Evolutionary conservation across 495 filamentous ascomycete genomes (phyloP).

Genomic region (Aspergillus leporis): DNA sequence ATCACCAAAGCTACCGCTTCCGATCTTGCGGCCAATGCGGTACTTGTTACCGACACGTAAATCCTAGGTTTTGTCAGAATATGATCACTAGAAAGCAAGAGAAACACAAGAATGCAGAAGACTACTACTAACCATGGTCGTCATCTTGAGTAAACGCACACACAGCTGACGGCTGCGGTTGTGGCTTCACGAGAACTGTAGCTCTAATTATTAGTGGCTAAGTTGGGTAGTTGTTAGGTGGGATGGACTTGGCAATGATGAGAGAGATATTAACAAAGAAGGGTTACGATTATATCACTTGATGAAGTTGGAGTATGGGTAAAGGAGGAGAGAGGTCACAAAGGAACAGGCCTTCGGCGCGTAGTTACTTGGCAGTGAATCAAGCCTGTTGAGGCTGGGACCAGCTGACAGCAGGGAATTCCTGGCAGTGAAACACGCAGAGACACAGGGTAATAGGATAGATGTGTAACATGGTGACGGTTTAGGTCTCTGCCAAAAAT

Average conservation of each 20-base stretch:
- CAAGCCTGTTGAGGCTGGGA: constrained; percentile 11
- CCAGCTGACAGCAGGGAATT: constrained; percentile 5
- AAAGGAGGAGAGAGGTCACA: constrained; percentile 2
- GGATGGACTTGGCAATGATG: constrained; percentile 5
- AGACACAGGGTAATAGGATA: neutral
- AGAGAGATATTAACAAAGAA: constrained; percentile 15
- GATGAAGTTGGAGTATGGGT: constrained; percentile 1
- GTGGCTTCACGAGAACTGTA: constrained; percentile 14
- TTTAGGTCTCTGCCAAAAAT: constrained; percentile 6
- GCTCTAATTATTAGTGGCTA: constrained; percentile 4
- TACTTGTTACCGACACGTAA: constrained; percentile 99
- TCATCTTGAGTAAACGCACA: constrained; percentile 41
- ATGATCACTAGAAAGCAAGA: neutral
- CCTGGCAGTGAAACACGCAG: constrained; percentile 5
- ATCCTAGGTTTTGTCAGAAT: constrained; percentile 62
- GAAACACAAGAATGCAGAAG: constrained; percentile 1
- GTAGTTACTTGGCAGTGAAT: constrained; percentile 19
- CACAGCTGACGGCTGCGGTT: constrained; percentile 43
- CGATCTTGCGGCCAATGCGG: constrained; percentile 99
- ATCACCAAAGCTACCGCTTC: constrained; percentile 96
- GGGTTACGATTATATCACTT: neutral
- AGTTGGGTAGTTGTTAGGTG: neutral
- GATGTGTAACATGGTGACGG: neutral
- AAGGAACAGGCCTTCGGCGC: constrained; percentile 7
- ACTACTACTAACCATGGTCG: constrained; percentile 47